Evolutionary conservation across 495 filamentous ascomycete species (phyloP).

Genomic region (Trypethelium eluteriae): DNA sequence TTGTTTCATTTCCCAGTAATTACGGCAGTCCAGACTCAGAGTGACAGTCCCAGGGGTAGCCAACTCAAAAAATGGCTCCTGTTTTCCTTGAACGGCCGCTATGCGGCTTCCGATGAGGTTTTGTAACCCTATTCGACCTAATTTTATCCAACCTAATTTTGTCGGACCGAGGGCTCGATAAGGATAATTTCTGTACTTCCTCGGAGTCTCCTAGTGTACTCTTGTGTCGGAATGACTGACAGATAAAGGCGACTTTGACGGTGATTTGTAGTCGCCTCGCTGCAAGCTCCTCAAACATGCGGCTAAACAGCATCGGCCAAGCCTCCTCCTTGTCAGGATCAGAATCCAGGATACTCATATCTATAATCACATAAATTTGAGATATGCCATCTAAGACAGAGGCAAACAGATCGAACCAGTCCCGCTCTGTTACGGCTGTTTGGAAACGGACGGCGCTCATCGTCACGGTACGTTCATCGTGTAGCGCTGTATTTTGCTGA

Average conservation of each 20-base stretch:
- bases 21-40: too few relatives aligned
- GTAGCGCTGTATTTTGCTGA: neutral
- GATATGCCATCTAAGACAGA: slow-evolving; percentile 5
- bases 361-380: slow-evolving; percentile 6
- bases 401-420: neutral
- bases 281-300: neutral
- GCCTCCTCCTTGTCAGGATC: neutral
- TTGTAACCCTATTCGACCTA: too few relatives aligned
- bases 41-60: too few relatives aligned
- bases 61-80: too few relatives aligned
- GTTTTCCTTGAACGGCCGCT: too few relatives aligned
- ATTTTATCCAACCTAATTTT: too few relatives aligned
- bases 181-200: neutral
- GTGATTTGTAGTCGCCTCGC: neutral
- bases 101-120: too few relatives aligned
- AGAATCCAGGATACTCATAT: neutral
- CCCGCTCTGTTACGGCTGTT: slow-evolving; percentile 4
- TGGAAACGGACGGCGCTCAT: neutral
- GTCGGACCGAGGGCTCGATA: neutral
- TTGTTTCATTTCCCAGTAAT: too few relatives aligned
- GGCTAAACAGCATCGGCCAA: neutral
- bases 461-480: neutral
- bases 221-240: neutral
- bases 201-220: neutral
- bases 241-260: slow-evolving; percentile 10